These are phyloP conservation scores for Giardia muris DNA, from an alignment of 208 protist species.

Conservation along the genomic window DNA sequence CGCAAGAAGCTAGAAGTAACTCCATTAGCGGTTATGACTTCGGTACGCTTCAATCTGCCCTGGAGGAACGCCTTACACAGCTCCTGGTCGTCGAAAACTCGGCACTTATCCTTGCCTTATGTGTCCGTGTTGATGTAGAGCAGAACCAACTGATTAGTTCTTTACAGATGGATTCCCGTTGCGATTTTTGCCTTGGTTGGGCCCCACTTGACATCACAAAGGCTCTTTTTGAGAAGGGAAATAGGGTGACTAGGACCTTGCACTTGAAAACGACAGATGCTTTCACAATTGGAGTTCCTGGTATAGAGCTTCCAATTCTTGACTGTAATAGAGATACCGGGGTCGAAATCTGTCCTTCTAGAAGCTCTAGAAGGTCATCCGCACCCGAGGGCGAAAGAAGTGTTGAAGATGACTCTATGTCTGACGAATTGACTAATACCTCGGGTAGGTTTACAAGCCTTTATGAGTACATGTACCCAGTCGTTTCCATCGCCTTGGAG, in stretches of 20 bases:
- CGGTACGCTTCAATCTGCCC: neutral
- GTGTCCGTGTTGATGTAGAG: neutral
- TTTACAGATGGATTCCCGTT: neutral
- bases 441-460: neutral
- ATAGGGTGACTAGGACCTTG: neutral
- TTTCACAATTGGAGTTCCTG: neutral
- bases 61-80: neutral
- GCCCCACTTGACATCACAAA: neutral
- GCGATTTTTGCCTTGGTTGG: neutral
- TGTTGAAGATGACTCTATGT: neutral
- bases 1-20: neutral
- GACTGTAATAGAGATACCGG: neutral
- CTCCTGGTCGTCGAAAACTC: neutral
- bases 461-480: neutral
- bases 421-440: neutral
- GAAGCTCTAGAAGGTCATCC: neutral
- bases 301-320: neutral
- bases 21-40: neutral
- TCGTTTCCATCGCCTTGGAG: neutral
- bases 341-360: neutral
- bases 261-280: neutral
- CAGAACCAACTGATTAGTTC: neutral
- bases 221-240: neutral
- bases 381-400: neutral
- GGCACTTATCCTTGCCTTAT: neutral